Conservation (phyloP, 805 yeast species). For the Saccharomycopsis capsularis region DNA sequence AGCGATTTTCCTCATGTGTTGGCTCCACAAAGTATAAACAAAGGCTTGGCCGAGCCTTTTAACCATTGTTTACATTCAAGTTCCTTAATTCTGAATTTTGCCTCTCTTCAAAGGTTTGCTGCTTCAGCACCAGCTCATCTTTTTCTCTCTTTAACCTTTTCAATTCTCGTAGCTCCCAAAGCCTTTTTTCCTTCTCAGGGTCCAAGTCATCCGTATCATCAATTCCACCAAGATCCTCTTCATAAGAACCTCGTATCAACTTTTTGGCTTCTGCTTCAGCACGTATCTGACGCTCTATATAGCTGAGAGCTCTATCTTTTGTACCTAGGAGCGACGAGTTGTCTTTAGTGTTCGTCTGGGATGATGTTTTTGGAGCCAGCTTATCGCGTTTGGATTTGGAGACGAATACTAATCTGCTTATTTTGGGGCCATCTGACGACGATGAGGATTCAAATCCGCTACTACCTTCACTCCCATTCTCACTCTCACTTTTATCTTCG, state of each 20-base stretch:
- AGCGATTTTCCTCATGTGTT: too few relatives aligned
- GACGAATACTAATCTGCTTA: conserved; percentile 28
- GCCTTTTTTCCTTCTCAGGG: conserved; percentile 62
- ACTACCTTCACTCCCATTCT: conserved; percentile 23
- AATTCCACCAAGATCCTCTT: conserved; percentile 28
- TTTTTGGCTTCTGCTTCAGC: conserved; percentile 29
- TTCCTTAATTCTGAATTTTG: conserved; percentile 34
- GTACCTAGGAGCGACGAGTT: background rate
- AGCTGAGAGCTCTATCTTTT: conserved; percentile 21
- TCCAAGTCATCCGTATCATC: conserved; percentile 60
- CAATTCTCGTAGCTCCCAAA: conserved; percentile 65
- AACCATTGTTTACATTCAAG: background rate
- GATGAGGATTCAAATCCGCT: background rate
- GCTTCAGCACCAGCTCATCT: conserved; percentile 41
- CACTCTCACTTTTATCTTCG: conserved; percentile 28
- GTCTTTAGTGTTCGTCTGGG: background rate
- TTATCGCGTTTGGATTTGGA: conserved; percentile 37
- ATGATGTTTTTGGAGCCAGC: conserved; percentile 22
- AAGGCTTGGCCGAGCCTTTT: background rate
- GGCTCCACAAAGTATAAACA: too few relatives aligned
- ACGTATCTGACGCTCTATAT: conserved; percentile 25
- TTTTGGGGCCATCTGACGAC: conserved; percentile 23
- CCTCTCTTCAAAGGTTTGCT: conserved; percentile 33
- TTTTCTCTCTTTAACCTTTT: conserved; percentile 55
- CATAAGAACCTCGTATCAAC: conserved; percentile 24